Conservation (phyloP, 441 rosid genomes). For the Populus trichocarpa region DNA sequence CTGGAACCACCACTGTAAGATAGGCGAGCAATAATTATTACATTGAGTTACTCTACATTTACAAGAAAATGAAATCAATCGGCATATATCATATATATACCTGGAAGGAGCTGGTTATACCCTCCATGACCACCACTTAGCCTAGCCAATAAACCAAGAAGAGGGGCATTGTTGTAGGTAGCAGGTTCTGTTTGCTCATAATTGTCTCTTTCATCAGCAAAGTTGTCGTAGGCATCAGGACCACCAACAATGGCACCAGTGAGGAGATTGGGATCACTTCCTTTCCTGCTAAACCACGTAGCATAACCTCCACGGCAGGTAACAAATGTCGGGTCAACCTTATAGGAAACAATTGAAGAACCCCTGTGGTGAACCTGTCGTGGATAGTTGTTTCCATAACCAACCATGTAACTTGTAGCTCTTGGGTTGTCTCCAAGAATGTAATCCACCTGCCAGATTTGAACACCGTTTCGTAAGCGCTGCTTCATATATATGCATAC, state of each 20-base stretch:
- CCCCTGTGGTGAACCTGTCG: conserved; percentile 89
- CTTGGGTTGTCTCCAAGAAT: conserved; percentile 98
- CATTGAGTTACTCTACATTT: not conserved
- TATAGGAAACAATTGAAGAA: conserved; percentile 83
- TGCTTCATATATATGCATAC: not conserved
- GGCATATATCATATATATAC: conserved; percentile 30
- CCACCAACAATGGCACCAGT: conserved; percentile 95
- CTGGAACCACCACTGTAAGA: conserved; percentile 50
- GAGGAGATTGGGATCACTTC: conserved; percentile 82
- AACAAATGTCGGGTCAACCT: conserved; percentile 66
- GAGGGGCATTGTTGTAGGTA: conserved; percentile 98
- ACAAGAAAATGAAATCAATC: not conserved
- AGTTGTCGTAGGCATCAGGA: conserved; percentile 95
- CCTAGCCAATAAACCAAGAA: conserved; percentile 87
- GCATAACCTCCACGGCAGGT: conserved; percentile 97
- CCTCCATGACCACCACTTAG: conserved; percentile 64
- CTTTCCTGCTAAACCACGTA: conserved; percentile 75
- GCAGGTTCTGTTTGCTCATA: conserved; percentile 99
- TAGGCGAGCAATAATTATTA: not conserved
- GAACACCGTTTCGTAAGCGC: not conserved
- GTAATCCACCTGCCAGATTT: conserved; percentile 58
- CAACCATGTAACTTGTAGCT: conserved; percentile 98
- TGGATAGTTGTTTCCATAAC: conserved; percentile 92
- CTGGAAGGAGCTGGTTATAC: conserved; percentile 93
- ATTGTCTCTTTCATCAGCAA: conserved; percentile 91